Evolutionary conservation across 352 stramenopile species (phyloP), one percentile per base, ranked within the genome.

Genomic region (Aphanomyces astaci): DNA sequence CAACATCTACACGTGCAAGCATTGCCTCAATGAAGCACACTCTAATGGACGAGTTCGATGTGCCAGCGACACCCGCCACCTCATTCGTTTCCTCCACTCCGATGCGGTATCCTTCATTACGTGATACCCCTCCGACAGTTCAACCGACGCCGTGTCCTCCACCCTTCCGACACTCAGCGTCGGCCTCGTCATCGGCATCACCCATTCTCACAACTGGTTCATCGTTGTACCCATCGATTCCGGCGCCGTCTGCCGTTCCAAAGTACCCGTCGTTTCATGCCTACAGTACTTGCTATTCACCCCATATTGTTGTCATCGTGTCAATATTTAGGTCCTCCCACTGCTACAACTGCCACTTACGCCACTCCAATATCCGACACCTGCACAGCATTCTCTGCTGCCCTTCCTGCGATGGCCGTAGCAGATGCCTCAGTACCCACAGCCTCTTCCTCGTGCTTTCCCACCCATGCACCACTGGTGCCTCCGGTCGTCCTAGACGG

Each of bases 1-100:
- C 39, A 9, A 9, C 17, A 17, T 17, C 9, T 9, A 9, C 9
- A 9, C 39, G 39, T 17, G 39, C 39, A 46, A 17, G 9, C 9
- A 9, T 46, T 17, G 39, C 39, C 9, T 46, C 39, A 17, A 9
- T 17, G 17, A 9, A 9, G 9, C 9, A 73, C 62, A 75, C 72
- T 57, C 67, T 89, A 1, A 91, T 91, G 25, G 81, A 89, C 74
- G 81, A 77, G 43, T 91, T 91, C 60, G 83, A 91, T 56, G 71
- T 63, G 17, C 33, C 66, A 27, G 17, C 25, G 17, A 9, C n/a
- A 25, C 10, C 4, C n/a, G 17, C 63, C 13, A 10, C 10, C 27
- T 10, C 27, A 15, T 31, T 25, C 48, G 22, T 15, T 55, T 11
- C 48, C 10, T 55, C n/a, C n/a, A 55, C 22, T 1, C 48, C 48